phyloP scores from a whole-genome alignment of 1,284 basidiomycete species.

The Ceratobasidium papillatum region DNA sequence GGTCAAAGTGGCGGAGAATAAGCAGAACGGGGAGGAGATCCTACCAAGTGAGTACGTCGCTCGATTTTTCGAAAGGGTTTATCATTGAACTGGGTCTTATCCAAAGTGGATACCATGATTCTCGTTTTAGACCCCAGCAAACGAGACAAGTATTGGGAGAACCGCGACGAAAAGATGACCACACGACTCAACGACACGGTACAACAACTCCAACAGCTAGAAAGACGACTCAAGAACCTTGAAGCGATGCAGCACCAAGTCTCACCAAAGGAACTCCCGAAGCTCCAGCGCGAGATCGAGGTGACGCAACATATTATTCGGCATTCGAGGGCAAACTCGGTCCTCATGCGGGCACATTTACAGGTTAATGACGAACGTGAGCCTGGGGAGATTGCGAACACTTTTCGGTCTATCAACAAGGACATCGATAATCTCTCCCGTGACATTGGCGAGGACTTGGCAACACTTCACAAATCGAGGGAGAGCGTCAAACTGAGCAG shows the following conservation, averaged over 20 bases:
- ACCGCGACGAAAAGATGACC: conserved; percentile 19
- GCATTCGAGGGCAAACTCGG: conserved; percentile 13
- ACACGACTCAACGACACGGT: background rate
- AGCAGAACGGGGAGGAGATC: background rate
- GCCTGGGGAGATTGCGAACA: conserved; percentile 21
- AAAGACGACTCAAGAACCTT: background rate
- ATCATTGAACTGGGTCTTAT: background rate
- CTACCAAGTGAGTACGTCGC: background rate
- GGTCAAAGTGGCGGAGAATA: background rate
- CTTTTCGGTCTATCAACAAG: conserved; percentile 38
- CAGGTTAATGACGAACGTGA: conserved; percentile 28
- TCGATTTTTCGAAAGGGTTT: background rate
- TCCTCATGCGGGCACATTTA: conserved; percentile 13
- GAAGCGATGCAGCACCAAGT: background rate
- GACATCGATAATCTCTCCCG: conserved; percentile 25
- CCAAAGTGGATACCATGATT: conserved; percentile 13
- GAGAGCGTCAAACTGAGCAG: background rate
- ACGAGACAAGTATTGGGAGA: conserved; percentile 29
- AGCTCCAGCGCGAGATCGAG: conserved; percentile 20
- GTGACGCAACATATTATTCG: conserved; percentile 6
- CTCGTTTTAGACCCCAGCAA: conserved; percentile 11
- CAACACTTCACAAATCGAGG: background rate
- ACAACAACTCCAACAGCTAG: background rate
- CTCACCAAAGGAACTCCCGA: background rate
- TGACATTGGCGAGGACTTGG: conserved; percentile 34